Percentiles rank a stretch among this genome's conserved stretches.
Evolutionary conservation across 331 rosid species (phyloP).

Genomic region (Cydonia oblonga): DNA sequence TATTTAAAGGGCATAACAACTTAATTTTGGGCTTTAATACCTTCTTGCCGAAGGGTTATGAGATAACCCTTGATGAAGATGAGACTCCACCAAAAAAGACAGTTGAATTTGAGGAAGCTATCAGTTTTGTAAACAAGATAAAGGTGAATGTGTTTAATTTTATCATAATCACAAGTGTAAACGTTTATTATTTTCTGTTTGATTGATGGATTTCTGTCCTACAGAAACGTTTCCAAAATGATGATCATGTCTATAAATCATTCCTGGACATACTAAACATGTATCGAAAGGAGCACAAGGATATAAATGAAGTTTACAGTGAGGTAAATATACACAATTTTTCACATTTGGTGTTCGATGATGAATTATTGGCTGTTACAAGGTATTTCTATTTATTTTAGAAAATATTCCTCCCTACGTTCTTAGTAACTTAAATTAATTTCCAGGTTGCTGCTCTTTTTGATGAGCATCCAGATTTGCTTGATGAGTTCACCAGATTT

Average conservation of each 20-base stretch:
- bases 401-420: neutral
- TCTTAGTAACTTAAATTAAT: slow-evolving; percentile 1
- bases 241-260: slow-evolving; percentile 81
- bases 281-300: slow-evolving; percentile 97
- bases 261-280: slow-evolving; percentile 89
- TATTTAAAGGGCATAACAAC: slow-evolving; percentile 84
- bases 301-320: slow-evolving; percentile 70
- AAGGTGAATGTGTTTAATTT: slow-evolving; percentile 43
- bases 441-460: slow-evolving; percentile 75
- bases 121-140: slow-evolving; percentile 92
- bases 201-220: slow-evolving; percentile 10
- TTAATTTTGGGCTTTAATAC: slow-evolving; percentile 95
- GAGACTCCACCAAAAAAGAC: slow-evolving; percentile 76
- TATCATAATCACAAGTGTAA: neutral
- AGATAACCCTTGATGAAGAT: slow-evolving; percentile 81
- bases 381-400: neutral
- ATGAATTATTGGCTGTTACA: neutral
- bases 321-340: slow-evolving; percentile 42
- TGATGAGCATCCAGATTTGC: slow-evolving; percentile 68
- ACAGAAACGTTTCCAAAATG: slow-evolving; percentile 84
- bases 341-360: neutral
- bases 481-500: slow-evolving; percentile 85
- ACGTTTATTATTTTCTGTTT: neutral
- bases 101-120: slow-evolving; percentile 95
- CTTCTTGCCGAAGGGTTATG: slow-evolving; percentile 93